Base-by-base conservation (phyloP, 2,329 filamentous ascomycete species). In the Fusarium falciforme region DNA sequence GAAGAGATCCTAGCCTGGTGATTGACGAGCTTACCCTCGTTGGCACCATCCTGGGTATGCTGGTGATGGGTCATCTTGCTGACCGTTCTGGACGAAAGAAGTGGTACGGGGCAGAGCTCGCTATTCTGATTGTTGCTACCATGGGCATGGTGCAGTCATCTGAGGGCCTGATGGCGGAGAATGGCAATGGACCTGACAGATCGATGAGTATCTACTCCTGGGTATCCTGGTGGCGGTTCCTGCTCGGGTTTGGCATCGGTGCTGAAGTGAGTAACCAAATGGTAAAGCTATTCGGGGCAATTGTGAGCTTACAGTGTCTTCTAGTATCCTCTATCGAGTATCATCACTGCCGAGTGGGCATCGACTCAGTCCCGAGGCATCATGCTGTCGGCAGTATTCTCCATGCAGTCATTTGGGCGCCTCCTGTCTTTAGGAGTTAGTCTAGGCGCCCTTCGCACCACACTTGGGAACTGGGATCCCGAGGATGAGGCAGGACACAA, bases 151-250 rank as follows among this genome's bases (percentile, higher is more conserved):
- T 69, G 4, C 68, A 71, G 36, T 57, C 68, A 9, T 68, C 66
- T 3, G 61, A 66, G 17, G 68, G 68, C 3, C 57, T 40, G 22
- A 68, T 68, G 29, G 16, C 29, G 7, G 17, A 40, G 29, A 58
- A 35, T n/a, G 11, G 12, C 17, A 29, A 44, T 2, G 40, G 20
- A 3, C 31, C 54, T 40, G n/a, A 35, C 0, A 25, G 58, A 17
- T 62, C 68, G 11, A 71, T 71, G 68, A 29, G 49, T n/a, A 71
- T 71, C n/a, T 71, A 71, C 49, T 54, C 69, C 2, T 71, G 69
- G 69, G 52, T 71, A 31, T 47, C 69, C 5, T 71, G 67, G 67
- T 71, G 66, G 66, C 54, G 69, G 5, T 63, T 66, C 7, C 17
- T 66, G 4, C 60, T 71, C 11, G 69, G 69, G 3, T 69, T 64